Evolutionary conservation across 257 asterid genomes (phyloP), one percentile per base, ranked within the genome.

Genomic region (Fraxinus excelsior): DNA sequence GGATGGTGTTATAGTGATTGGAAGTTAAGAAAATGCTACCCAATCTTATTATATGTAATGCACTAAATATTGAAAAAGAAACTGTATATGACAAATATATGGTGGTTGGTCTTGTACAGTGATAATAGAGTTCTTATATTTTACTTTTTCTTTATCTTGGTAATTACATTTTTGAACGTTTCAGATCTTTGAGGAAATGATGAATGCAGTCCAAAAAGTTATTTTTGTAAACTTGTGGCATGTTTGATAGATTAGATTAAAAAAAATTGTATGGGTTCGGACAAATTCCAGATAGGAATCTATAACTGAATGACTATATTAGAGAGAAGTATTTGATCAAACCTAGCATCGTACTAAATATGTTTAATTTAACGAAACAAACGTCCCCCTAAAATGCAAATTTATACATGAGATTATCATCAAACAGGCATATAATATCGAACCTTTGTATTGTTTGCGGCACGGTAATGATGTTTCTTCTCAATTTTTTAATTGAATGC

Each of bases 1-100:
- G 44, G 81, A 82, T 83, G 79, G 87, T 83, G 37, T 70, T 42
- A 58, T 60, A 26, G 68, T 62, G 68, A 62, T 62, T 62, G 34
- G 35, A 62, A 62, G 34, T 58, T 9, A 21, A 23, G 29, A 75
- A 77, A 51, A 34, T 49, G 73, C 75, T 85, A 78, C 79, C 78
- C 44, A 21, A 53, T 62, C 76, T 70, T 73, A 14, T 23, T 58
- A 35, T 81, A 84, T 85, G 67, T 32, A 32, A 67, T 76, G 70
- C 26, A 74, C 3, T 58, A 23, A 74, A 80, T 74, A 40, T 28
- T 78, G 23, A 38, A 40, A 56, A 68, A 28, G 21, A 44, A 75
- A 25, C 75, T 38, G 76, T 64, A 58, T 72, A 35, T 51, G 31
- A 82, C 74, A 64, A 77, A 49, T 78, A 78, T 70, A 32, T 78